Conservation (phyloP, 169 alveolate species). For the Besnoitia besnoiti region DNA sequence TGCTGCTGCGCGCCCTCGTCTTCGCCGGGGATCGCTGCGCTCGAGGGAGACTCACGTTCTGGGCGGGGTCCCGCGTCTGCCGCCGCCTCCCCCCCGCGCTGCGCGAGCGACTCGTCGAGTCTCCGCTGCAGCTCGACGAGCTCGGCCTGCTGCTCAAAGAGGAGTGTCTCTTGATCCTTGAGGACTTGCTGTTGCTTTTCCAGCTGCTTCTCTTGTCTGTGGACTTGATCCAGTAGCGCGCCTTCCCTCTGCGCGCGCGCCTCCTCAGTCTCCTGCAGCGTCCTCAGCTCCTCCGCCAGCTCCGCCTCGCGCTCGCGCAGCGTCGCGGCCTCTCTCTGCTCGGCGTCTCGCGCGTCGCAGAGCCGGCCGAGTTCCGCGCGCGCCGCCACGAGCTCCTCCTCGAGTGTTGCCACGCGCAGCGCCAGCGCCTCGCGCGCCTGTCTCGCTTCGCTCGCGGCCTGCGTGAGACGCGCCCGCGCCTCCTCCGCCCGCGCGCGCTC, state of each 20-base stretch:
- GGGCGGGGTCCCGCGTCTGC: not conserved
- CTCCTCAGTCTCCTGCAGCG: not conserved
- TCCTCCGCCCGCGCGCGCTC: not conserved
- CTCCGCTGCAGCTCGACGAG: not conserved
- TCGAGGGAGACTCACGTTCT: not conserved
- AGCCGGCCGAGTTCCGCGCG: not conserved
- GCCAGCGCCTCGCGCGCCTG: not conserved
- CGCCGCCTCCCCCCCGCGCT: not conserved
- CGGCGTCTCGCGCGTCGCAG: not conserved
- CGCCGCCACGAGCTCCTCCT: not conserved
- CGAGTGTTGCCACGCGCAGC: not conserved
- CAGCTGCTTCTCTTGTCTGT: not conserved
- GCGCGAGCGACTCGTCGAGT: not conserved
- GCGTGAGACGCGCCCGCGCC: not conserved
- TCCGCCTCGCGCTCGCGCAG: not conserved
- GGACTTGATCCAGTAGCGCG: not conserved
- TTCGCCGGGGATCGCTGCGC: not conserved
- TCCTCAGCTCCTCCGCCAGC: not conserved
- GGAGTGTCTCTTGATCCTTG: constrained; percentile 1
- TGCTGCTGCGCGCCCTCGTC: not conserved
- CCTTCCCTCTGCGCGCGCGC: not conserved
- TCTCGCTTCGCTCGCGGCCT: not conserved
- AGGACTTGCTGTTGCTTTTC: not conserved
- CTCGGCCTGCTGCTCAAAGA: not conserved
- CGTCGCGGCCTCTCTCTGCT: not conserved